phyloP scores from a whole-genome alignment of 106 monocot genomes.

The Dioscorea zingiberensis region DNA sequence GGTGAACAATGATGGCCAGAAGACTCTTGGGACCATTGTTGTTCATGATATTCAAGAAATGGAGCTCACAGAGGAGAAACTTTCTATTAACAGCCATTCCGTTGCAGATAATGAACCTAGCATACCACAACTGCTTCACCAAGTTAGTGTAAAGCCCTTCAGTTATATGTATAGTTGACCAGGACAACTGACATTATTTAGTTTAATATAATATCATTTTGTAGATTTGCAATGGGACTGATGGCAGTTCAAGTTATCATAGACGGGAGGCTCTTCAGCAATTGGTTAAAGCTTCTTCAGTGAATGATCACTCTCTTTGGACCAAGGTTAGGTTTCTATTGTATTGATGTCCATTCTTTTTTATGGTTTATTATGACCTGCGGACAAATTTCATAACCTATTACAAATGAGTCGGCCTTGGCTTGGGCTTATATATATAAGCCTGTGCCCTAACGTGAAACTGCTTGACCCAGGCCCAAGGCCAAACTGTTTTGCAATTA shows the following conservation, averaged over 20 bases:
- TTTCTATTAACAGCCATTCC: conserved; percentile 27
- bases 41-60: conserved; percentile 30
- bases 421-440: no score
- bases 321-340: conserved; percentile 50
- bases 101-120: conserved; percentile 48
- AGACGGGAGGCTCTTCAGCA: conserved; percentile 71
- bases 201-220: neutral
- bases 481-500: no score
- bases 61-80: conserved; percentile 28
- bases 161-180: neutral
- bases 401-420: no score
- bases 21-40: conserved; percentile 16
- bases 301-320: conserved; percentile 83
- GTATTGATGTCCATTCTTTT: no score
- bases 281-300: conserved; percentile 57
- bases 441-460: no score
- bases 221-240: conserved; percentile 68
- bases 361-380: no score
- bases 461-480: no score
- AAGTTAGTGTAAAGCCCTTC: conserved; percentile 23
- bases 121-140: conserved; percentile 94
- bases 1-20: conserved; percentile 36
- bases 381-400: no score
- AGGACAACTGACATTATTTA: neutral
- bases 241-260: conserved; percentile 22